Base-by-base conservation (phyloP, 305 asterid genomes). In the Ilex paraguariensis region DNA sequence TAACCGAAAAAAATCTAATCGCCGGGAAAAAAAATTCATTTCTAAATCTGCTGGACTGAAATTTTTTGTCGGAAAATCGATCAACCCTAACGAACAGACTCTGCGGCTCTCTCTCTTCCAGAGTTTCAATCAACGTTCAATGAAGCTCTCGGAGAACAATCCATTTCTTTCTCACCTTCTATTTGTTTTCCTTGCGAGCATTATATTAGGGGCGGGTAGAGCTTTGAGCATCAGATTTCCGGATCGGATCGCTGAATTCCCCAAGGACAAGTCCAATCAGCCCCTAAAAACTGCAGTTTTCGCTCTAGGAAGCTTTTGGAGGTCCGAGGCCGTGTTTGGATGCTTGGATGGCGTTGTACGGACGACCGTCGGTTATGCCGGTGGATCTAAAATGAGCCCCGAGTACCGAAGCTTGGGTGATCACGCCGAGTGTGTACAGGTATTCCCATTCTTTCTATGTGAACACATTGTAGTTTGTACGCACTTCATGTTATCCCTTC, bases 291-390 rank as follows among this genome's bases (percentile, higher is more conserved):
- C 87, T 0, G 93, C 93, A 8, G 87, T 86, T 30, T 93, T 93
- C 74, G 85, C 92, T 40, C 86, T 93, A 53, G 99, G 99, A 60
- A 86, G 97, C 86, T 93, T 90, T 78, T 93, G 99, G 97, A 86
- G 97, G 71, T 90, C 97, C 8, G 96, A 93, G 71, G 92, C 96
- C n/a, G 86, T 80, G 51, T 93, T 93, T 52, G 99, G 99, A 31
- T 93, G 99, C 85, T 39, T 82, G 39, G 80, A 77, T 71, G 99
- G 99, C 60, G 95, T 90, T 65, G 81, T 84, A 3, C 78, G 85
- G 54, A 90, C 99, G 50, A 40, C 92, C 50, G 95, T 73, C 6
- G 99, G 95, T 44, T 93, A 90, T 65, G 72, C 95, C 54, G 99
- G 96, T 55, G 97, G 99, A 73, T 80, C 95, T 66, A 83, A 66